phyloP scores from a whole-genome alignment of 768 basidiomycete genomes.

The Holtermannia corniformis region DNA sequence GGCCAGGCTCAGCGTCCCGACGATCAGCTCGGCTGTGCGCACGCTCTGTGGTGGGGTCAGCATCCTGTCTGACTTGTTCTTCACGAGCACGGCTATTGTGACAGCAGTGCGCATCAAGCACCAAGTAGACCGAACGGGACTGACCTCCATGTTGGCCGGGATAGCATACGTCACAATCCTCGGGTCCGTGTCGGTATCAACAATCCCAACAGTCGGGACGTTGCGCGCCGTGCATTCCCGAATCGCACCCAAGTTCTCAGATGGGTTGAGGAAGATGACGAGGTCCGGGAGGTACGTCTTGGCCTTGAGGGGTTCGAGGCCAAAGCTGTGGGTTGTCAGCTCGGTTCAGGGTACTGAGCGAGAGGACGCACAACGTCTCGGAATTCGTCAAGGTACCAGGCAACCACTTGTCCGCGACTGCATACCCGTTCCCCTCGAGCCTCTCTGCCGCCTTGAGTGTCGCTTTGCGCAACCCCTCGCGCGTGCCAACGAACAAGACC shows the following conservation, averaged over 20 bases:
- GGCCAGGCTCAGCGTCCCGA: constrained; percentile 81
- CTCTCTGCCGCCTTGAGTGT: constrained; percentile 71
- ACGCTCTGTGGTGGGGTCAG: constrained; percentile 47
- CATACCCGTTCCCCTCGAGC: constrained; percentile 68
- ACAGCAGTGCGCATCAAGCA: neutral
- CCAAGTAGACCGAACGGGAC: constrained; percentile 5
- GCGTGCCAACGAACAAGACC: constrained; percentile 81
- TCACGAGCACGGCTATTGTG: neutral
- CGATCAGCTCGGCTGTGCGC: constrained; percentile 79
- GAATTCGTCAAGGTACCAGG: constrained; percentile 89
- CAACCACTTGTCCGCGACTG: constrained; percentile 80
- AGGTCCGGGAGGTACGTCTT: constrained; percentile 60
- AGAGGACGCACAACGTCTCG: constrained; percentile 36
- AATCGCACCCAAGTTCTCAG: constrained; percentile 66
- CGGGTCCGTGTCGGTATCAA: constrained; percentile 93
- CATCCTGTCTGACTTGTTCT: neutral
- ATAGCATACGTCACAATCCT: constrained; percentile 96
- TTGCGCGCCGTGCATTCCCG: constrained; percentile 82
- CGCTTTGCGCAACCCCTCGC: constrained; percentile 49
- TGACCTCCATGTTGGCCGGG: constrained; percentile 86
- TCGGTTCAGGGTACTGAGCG: neutral
- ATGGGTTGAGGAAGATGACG: constrained; percentile 81
- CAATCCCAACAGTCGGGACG: constrained; percentile 85
- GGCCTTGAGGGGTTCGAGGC: constrained; percentile 30
- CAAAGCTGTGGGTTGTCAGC: constrained; percentile 28